A percentile compares a stretch with the other conserved stretches of the same genome.
These are phyloP conservation scores for Hygrophorus pudorinus DNA, from an alignment of 768 basidiomycete genomes.

Conservation along the genomic window DNA sequence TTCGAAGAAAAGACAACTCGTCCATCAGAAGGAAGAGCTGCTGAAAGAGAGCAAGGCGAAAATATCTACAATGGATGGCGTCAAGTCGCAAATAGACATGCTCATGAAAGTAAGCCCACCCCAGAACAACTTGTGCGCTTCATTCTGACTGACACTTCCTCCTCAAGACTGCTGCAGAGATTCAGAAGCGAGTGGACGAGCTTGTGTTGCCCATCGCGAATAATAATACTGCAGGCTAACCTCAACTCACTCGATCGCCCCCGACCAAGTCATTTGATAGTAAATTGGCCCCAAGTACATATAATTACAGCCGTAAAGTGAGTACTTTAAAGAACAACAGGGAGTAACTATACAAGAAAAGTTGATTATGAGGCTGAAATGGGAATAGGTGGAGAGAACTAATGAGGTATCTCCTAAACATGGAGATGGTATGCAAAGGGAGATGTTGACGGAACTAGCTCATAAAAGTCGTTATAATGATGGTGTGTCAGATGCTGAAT, in stretches of 20 bases:
- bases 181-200: constrained; percentile 68
- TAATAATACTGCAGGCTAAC: constrained; percentile 3
- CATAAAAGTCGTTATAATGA: neutral
- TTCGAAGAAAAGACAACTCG: constrained; percentile 55
- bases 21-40: constrained; percentile 64
- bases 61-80: constrained; percentile 58
- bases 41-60: constrained; percentile 75
- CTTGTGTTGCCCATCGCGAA: constrained; percentile 39
- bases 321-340: neutral
- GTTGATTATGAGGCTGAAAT: neutral
- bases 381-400: neutral
- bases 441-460: too few relatives aligned
- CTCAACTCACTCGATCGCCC: neutral
- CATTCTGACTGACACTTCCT: constrained; percentile 5
- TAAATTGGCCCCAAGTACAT: neutral
- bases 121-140: neutral
- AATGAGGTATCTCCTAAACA: too few relatives aligned
- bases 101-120: constrained; percentile 54
- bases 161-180: constrained; percentile 56
- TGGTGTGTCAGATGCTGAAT: neutral
- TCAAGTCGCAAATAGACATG: constrained; percentile 69
- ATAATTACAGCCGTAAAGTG: neutral
- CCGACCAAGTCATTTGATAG: too few relatives aligned
- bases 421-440: too few relatives aligned
- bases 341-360: neutral